Percentiles rank a stretch among this genome's conserved stretches.
These are phyloP conservation scores for Hypocrella siamensis DNA, from an alignment of 2,329 filamentous ascomycete species.

Conservation along the genomic window DNA sequence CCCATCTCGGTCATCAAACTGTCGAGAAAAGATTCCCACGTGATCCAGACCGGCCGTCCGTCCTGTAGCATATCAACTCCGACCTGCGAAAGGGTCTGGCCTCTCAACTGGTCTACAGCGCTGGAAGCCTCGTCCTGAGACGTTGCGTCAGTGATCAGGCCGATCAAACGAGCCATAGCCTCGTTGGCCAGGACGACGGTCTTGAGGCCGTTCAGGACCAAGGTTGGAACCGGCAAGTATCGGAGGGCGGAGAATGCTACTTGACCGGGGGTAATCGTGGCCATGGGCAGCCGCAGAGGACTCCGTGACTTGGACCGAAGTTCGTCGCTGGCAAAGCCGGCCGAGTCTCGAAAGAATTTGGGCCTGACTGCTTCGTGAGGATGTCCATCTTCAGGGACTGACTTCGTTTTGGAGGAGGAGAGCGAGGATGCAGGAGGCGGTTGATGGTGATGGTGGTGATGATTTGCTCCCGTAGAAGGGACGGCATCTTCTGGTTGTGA, in stretches of 20 bases:
- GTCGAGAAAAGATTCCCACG: conserved; percentile 43
- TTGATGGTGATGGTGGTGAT: too few species aligned
- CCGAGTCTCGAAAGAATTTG: conserved; percentile 19
- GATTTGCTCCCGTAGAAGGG: too few species aligned
- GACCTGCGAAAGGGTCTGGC: conserved; percentile 51
- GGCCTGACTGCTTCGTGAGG: conserved; percentile 11
- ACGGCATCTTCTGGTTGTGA: background rate
- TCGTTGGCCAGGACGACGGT: conserved; percentile 62
- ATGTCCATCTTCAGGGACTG: conserved; percentile 11
- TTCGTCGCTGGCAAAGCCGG: conserved; percentile 6
- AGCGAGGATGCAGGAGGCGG: conserved; percentile 1
- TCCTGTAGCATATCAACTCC: conserved; percentile 61
- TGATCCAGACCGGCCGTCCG: conserved; percentile 42
- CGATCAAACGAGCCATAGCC: conserved; percentile 47
- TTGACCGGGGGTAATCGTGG: conserved; percentile 32
- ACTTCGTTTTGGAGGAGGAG: background rate
- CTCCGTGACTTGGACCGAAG: conserved; percentile 20
- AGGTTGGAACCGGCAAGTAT: conserved; percentile 55
- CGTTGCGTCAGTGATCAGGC: conserved; percentile 34
- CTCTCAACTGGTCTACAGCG: conserved; percentile 44
- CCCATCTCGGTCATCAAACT: conserved; percentile 30
- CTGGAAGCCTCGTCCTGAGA: conserved; percentile 24
- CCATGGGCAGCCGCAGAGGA: conserved; percentile 26
- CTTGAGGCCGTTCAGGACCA: conserved; percentile 54
- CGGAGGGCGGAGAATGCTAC: conserved; percentile 54